Base-by-base conservation (phyloP, 306 rosid species). In the Lathyrus sativus region DNA sequence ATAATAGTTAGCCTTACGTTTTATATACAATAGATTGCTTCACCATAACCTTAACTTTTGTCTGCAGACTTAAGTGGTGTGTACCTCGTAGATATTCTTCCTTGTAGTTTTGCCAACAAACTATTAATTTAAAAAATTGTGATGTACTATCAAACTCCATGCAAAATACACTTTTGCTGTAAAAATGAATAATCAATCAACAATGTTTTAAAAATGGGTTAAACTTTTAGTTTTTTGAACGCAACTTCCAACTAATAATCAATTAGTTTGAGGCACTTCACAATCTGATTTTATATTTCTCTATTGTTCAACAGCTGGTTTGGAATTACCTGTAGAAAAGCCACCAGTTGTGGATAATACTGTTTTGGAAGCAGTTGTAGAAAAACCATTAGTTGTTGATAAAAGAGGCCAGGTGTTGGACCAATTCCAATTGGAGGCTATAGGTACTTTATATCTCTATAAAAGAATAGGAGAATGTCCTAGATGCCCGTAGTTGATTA, bases 361-460 rank as follows among this genome's bases (percentile, higher is more conserved):
- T 13, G 74, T 39, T 62, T 63, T 54, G 13, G 85, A 79, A 73
- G 31, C 84, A 14, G 65, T 9, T 37, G 73, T 74, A 12, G 71
- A 80, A 58, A 83, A 81, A 78, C 88, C 91, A 22, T 28, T 85
- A 50, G 37, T 42, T 74, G 81, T 74, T 54, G 75, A 79, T 70
- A 57, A 87, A 56, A 67, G 85, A 11, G 71, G 67, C 35, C 78
- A 76, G 41, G 73, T 86, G 72, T 82, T 89, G 70, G 74, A 79
- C 77, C 85, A 83, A 44, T 76, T 3, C 57, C 92, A 89, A 74
- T 80, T 87, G 31, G 88, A 87, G 68, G 92, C 92, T 53, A 73
- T 86, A 72, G 98, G 96, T 92, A 81, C 53, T 15, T 44, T 35
- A 62, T 55, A 51, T 54, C 13, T 11, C 8, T 12, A 18, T 62